These are phyloP conservation scores for Tremellales sp. DNA, from an alignment of 1,284 basidiomycete species.

Conservation along the genomic window DNA sequence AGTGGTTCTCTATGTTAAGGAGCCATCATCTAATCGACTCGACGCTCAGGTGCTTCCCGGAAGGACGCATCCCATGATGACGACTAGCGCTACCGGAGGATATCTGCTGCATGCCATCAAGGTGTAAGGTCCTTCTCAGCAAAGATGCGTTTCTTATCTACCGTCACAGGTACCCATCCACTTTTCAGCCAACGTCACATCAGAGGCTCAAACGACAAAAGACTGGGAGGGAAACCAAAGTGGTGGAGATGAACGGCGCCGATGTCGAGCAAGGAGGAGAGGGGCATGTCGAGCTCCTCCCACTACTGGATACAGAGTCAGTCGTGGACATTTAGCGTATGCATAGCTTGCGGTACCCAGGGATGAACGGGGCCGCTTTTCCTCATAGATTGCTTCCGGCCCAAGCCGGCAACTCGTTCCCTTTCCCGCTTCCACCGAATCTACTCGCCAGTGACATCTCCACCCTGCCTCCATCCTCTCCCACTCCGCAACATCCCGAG, in stretches of 20 bases:
- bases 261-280: slow-evolving; percentile 2
- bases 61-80: slow-evolving; percentile 94
- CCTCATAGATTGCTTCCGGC: too few species aligned
- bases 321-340: too few species aligned
- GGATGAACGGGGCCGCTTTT: too few species aligned
- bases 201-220: slow-evolving; percentile 26
- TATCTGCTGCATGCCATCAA: slow-evolving; percentile 79
- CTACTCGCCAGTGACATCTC: too few species aligned
- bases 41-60: slow-evolving; percentile 71
- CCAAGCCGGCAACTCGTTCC: too few species aligned
- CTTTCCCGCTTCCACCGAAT: too few species aligned
- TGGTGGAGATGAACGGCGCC: too few species aligned
- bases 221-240: slow-evolving; percentile 6
- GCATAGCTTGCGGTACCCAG: too few species aligned
- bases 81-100: slow-evolving; percentile 80
- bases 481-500: too few species aligned
- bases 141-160: neutral
- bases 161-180: slow-evolving; percentile 21
- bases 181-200: slow-evolving; percentile 29
- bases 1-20: neutral
- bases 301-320: too few species aligned
- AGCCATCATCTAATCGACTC: slow-evolving; percentile 1
- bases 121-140: slow-evolving; percentile 59
- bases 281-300: too few species aligned
- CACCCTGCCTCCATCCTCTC: too few species aligned